Percentiles rank a stretch among this genome's conserved stretches.
phyloP scores from a whole-genome alignment of 169 alveolate genomes.

The Miamiensis avidus region DNA sequence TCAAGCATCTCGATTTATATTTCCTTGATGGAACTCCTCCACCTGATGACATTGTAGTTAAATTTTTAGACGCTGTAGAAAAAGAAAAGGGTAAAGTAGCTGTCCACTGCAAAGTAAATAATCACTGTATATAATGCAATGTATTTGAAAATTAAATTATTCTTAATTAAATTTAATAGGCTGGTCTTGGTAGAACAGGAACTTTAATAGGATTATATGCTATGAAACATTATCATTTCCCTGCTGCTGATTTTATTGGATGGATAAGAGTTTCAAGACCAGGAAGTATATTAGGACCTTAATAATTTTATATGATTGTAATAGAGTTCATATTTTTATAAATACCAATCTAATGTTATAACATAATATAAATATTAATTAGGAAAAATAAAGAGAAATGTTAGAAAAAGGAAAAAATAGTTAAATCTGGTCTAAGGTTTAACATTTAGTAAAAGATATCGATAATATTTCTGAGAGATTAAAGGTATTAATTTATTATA shows the following conservation, averaged over 20 bases:
- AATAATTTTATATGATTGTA: conserved; percentile 80
- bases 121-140: neutral
- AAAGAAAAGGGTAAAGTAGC: conserved; percentile 94
- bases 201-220: conserved; percentile 93
- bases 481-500: conserved; percentile 4
- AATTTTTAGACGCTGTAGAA: conserved; percentile 88
- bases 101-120: conserved; percentile 91
- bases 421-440: conserved; percentile 32
- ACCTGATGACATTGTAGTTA: conserved; percentile 81
- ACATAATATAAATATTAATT: neutral
- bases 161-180: conserved; percentile 38
- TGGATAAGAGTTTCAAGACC: conserved; percentile 94
- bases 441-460: conserved; percentile 15
- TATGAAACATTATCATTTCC: conserved; percentile 85
- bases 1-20: conserved; percentile 63
- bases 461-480: conserved; percentile 31
- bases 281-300: conserved; percentile 96
- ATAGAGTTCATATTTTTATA: too few species aligned
- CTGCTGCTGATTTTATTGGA: conserved; percentile 94
- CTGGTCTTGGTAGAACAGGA: conserved; percentile 97
- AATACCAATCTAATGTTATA: conserved; percentile 45
- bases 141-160: neutral
- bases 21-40: conserved; percentile 91
- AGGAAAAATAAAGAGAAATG: conserved; percentile 32
- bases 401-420: conserved; percentile 34